A percentile compares a stretch with the other conserved stretches of the same genome.
phyloP scores from a whole-genome alignment of 768 basidiomycete species.

The Boletellus emodensis region DNA sequence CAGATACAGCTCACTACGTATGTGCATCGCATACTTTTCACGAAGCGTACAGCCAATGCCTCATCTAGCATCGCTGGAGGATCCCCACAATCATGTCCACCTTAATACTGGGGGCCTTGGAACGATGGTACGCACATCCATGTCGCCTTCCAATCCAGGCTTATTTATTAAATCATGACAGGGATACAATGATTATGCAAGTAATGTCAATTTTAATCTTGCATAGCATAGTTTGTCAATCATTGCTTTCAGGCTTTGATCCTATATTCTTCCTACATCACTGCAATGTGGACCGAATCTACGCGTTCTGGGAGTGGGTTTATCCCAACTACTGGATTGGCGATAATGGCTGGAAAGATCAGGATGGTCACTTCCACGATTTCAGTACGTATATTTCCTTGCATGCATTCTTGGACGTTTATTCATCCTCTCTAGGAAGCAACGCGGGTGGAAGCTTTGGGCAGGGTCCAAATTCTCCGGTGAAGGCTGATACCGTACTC shows the following conservation, averaged over 20 bases:
- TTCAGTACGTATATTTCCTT: conserved; percentile 7
- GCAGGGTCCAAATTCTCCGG: no score
- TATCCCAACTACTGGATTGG: conserved; percentile 18
- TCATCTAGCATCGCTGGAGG: conserved; percentile 14
- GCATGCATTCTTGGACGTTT: neutral
- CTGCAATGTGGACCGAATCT: conserved; percentile 18
- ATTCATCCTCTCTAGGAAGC: neutral
- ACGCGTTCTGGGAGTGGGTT: conserved; percentile 21
- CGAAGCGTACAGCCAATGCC: neutral
- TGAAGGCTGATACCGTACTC: neutral
- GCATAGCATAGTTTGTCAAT: neutral
- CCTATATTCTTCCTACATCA: conserved; percentile 21
- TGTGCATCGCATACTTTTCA: no score
- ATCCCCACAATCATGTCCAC: conserved; percentile 19
- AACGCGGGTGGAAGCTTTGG: no score
- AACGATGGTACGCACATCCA: conserved; percentile 11
- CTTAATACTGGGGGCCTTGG: conserved; percentile 15
- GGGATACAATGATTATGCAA: conserved; percentile 18
- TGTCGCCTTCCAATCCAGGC: neutral
- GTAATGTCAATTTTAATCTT: conserved; percentile 1
- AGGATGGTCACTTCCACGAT: neutral
- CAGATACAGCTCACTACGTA: no score
- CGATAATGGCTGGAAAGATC: conserved; percentile 8
- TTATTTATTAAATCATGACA: neutral
- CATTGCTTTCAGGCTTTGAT: conserved; percentile 7